Base-by-base conservation (phyloP, 768 basidiomycete species). In the Lanmaoa rubissima region DNA sequence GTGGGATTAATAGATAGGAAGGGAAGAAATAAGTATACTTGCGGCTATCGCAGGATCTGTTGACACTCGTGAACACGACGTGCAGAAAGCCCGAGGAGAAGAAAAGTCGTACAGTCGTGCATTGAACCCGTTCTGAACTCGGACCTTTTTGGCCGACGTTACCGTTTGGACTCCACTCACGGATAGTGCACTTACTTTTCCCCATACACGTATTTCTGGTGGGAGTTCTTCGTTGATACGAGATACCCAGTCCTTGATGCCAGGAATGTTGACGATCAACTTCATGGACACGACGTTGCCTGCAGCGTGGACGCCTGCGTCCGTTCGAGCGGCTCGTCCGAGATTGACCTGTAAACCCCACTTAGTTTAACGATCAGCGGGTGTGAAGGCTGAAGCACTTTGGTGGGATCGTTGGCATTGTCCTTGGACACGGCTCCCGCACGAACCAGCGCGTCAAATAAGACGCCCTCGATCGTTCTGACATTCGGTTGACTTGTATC, bases 11-110 rank as follows among this genome's bases (percentile, higher is more conserved):
- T 40, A 95, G 79, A 73, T 98, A 97, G 1, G 92, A 86, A 0
- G 97, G 97, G 62, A 99, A 89, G 75, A 92, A 92, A 73, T 99
- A 99, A 16, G 95, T 97, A 75, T 99, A 99, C 71, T 94, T 93
- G 57, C 96, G 84, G 58, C 94, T 96, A 69, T 98, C 95, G 74
- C 95, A 98, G 3, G 85, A 78, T 57, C 92, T 94, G 72, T 58
- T 0, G 51, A 24, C 19, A 34, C 8, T 0, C 47, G 24, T 64
- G 39, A 67, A 38, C 26, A 55, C 31, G 41, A 44, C 42, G 35
- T 16, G 26, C 11, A 49, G 13, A 43, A 36, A 40, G 39, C 8
- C 11, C 34, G 6, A 60, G n/a, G 49, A 47, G 8, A 34, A 28
- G 26, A 32, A 28, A 24, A 14, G 7, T 68, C 80, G 13, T 57